Conservation (phyloP, 2,329 filamentous ascomycete species). For the Fusarium nematophilum region DNA sequence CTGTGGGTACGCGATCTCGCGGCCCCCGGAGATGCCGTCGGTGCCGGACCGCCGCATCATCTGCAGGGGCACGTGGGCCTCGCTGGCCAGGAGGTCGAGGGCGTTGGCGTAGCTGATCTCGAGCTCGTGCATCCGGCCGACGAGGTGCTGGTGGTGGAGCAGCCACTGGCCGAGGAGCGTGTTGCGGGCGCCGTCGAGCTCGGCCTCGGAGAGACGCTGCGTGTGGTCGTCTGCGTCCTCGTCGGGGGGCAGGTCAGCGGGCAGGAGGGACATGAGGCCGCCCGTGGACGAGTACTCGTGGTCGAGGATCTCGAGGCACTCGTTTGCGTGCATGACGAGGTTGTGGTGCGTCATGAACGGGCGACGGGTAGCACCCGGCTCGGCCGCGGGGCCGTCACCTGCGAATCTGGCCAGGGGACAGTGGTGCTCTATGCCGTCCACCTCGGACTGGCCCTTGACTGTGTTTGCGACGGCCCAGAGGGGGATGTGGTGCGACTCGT, state of each 20-base stretch:
- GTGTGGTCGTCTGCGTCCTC: constrained; percentile 43
- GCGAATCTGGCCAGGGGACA: constrained; percentile 56
- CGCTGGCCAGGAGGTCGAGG: constrained; percentile 61
- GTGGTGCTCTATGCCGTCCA: constrained; percentile 54
- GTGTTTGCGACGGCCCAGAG: constrained; percentile 60
- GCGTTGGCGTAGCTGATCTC: constrained; percentile 64
- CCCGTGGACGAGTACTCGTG: constrained; percentile 68
- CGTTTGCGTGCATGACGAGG: constrained; percentile 68
- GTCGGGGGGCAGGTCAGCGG: constrained; percentile 51
- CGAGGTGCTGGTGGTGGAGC: constrained; percentile 63
- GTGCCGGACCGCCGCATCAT: constrained; percentile 65
- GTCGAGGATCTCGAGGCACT: constrained; percentile 69
- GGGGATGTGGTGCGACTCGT: constrained; percentile 59
- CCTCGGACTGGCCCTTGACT: constrained; percentile 56
- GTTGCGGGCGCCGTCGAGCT: constrained; percentile 58
- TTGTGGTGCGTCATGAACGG: constrained; percentile 61
- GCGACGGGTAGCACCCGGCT: constrained; percentile 30
- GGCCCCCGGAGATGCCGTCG: constrained; percentile 59
- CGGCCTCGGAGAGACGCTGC: constrained; percentile 35
- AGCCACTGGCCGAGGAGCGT: constrained; percentile 69
- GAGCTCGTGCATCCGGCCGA: constrained; percentile 67
- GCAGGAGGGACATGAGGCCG: constrained; percentile 66
- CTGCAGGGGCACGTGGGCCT: constrained; percentile 63
- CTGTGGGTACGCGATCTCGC: constrained; percentile 66
- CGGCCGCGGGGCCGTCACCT: constrained; percentile 32